Percentiles rank a stretch among this genome's conserved stretches.
Evolutionary conservation across 805 yeast genomes (phyloP).

Genomic region (Cyberlindnera euphorbiiphila): DNA sequence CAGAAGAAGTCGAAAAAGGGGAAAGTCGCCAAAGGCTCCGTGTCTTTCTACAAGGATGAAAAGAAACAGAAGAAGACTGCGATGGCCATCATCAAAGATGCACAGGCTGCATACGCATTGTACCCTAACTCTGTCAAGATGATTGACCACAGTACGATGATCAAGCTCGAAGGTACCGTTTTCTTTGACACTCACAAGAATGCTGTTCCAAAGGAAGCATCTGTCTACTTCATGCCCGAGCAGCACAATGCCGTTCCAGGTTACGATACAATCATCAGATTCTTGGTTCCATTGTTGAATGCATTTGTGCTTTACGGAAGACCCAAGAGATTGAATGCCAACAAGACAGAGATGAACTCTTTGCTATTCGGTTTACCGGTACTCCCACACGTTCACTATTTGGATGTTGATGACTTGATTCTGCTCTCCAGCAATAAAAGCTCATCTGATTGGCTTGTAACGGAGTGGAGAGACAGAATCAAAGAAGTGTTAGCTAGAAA

Average conservation of each 20-base stretch:
- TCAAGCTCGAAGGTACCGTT: slow-evolving; percentile 83
- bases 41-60: slow-evolving; percentile 74
- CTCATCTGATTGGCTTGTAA: slow-evolving; percentile 47
- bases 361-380: slow-evolving; percentile 80
- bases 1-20: slow-evolving; percentile 41
- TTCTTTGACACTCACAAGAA: slow-evolving; percentile 47
- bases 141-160: slow-evolving; percentile 82
- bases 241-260: slow-evolving; percentile 80
- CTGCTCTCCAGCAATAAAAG: slow-evolving; percentile 35
- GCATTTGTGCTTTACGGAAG: slow-evolving; percentile 79
- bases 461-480: slow-evolving; percentile 57
- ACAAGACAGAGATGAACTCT: slow-evolving; percentile 61
- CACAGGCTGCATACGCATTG: slow-evolving; percentile 78
- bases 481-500: slow-evolving; percentile 54
- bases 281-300: slow-evolving; percentile 70
- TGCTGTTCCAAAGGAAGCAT: slow-evolving; percentile 49
- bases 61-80: slow-evolving; percentile 67
- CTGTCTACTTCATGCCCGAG: slow-evolving; percentile 79
- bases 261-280: slow-evolving; percentile 79
- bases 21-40: slow-evolving; percentile 34
- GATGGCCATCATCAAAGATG: slow-evolving; percentile 73
- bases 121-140: slow-evolving; percentile 82
- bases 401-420: slow-evolving; percentile 58
- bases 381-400: slow-evolving; percentile 69
- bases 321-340: slow-evolving; percentile 70